phyloP scores from a whole-genome alignment of 1,284 basidiomycete genomes.

The Moniliella sp. region DNA sequence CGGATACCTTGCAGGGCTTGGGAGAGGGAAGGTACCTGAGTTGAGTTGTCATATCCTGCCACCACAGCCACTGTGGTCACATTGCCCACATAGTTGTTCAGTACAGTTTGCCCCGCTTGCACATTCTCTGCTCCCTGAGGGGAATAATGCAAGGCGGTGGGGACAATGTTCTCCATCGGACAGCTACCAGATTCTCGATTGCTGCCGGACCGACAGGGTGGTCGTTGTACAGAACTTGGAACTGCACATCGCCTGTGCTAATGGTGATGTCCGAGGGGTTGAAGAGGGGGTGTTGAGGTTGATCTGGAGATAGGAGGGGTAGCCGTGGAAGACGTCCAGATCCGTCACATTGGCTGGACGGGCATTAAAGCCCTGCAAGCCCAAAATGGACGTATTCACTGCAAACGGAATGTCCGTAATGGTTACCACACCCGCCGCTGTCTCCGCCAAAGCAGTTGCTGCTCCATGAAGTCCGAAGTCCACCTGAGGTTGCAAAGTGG shows the following conservation, averaged over 20 bases:
- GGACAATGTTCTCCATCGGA: slow-evolving; percentile 13
- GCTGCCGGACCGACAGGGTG: slow-evolving; percentile 45
- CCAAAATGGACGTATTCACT: slow-evolving; percentile 45
- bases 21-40: slow-evolving; percentile 47
- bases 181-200: slow-evolving; percentile 36
- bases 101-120: slow-evolving; percentile 43
- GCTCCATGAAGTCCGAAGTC: slow-evolving; percentile 44
- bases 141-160: slow-evolving; percentile 45
- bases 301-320: slow-evolving; percentile 49
- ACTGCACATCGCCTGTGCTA: slow-evolving; percentile 47
- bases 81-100: slow-evolving; percentile 54
- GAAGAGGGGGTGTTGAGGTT: slow-evolving; percentile 38
- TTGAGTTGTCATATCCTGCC: slow-evolving; percentile 43
- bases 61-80: slow-evolving; percentile 45
- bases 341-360: slow-evolving; percentile 44
- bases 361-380: slow-evolving; percentile 48
- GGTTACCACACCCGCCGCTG: slow-evolving; percentile 48
- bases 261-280: slow-evolving; percentile 48
- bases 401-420: slow-evolving; percentile 45
- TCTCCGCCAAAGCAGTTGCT: slow-evolving; percentile 44
- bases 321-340: slow-evolving; percentile 52
- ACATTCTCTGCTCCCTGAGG: slow-evolving; percentile 43
- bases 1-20: slow-evolving; percentile 46
- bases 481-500: slow-evolving; percentile 41
- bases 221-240: slow-evolving; percentile 43